Evolutionary conservation across 139 green algal genomes (phyloP).

Genomic region (Protoeuglena noctilucae): DNA sequence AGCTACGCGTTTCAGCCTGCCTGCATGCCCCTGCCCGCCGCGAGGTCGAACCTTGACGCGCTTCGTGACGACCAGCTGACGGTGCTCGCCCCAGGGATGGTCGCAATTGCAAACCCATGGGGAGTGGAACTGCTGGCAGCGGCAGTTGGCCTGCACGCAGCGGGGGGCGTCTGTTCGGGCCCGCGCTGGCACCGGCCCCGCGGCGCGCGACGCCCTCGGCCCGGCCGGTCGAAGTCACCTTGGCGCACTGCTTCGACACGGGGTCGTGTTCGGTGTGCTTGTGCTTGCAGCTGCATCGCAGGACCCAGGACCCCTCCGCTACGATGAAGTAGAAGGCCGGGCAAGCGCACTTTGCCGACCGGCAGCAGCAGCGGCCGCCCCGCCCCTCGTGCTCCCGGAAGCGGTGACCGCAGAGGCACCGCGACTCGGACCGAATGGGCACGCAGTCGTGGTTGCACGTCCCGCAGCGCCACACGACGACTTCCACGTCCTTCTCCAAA

Average conservation of each 20-base stretch:
- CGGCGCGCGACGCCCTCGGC: background rate
- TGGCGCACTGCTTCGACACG: conserved; percentile 30
- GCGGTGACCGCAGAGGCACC: conserved; percentile 48
- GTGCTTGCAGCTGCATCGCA: conserved; percentile 53
- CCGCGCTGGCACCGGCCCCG: too few species aligned
- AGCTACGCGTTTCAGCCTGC: background rate
- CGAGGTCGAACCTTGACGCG: conserved; percentile 1
- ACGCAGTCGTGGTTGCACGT: conserved; percentile 36
- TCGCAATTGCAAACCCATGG: conserved; percentile 71
- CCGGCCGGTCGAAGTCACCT: conserved; percentile 7
- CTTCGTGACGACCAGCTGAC: conserved; percentile 19
- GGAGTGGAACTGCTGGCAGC: conserved; percentile 31
- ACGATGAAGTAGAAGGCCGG: conserved; percentile 52
- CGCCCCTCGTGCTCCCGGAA: conserved; percentile 24
- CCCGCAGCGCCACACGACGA: conserved; percentile 19
- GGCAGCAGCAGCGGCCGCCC: conserved; percentile 20
- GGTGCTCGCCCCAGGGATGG: conserved; percentile 41
- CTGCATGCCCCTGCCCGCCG: background rate
- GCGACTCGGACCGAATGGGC: conserved; percentile 33
- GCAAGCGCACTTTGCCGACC: conserved; percentile 27
- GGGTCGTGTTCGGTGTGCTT: conserved; percentile 54
- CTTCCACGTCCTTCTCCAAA: conserved; percentile 8
- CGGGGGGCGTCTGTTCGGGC: too few species aligned
- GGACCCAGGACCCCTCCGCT: conserved; percentile 45
- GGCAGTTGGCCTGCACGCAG: conserved; percentile 20